Base-by-base conservation (phyloP, 2,329 filamentous ascomycete species). In the Fusarium sp. region DNA sequence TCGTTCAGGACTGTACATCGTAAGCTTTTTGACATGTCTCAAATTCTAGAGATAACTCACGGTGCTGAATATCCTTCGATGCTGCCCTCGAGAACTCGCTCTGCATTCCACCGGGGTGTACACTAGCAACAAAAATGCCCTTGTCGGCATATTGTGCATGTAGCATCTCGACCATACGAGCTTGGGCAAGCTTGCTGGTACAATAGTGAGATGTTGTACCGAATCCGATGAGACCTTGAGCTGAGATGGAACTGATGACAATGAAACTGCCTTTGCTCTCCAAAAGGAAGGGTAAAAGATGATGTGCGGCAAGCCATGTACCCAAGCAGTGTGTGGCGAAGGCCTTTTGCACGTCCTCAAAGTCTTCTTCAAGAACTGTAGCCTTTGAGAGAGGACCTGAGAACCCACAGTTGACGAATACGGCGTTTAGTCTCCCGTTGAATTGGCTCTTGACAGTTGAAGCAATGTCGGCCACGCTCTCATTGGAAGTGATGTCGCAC, bases 131-230 rank as follows among this genome's bases (percentile, higher is more conserved):
- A 4, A 67, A 67, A 3, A 67, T 4, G 1, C 53, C 62, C 11
- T 47, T 36, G 0, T 47, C 46, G 1, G 53, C 45, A 15, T 67
- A 67, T 17, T 67, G 64, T 0, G 53, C 53, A 15, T 67, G 62
- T 0, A 67, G 1, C 1, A 67, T 53, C 4, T 67, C 64, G 4
- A 67, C 22, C 29, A 67, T 53, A 1, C 64, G 53, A 13, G 46
- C 45, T 33, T 67, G 64, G 1, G 62, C 64, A 10, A 67, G n/a
- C 7, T 67, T 67, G 5, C 64, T 67, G 5, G 53, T 20, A 3
- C 64, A 67, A 9, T 67, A 67, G 3, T 67, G 64, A 1, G 64
- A 67, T 3, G 64, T 67, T 11, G 64, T 61, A 9, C 64, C 62
- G n/a, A 67, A 67, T 1, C 64, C 64, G 5, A 2, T 61, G 5